These are phyloP conservation scores for Debaryomyces prosopidis DNA, from an alignment of 805 yeast species.

Conservation along the genomic window DNA sequence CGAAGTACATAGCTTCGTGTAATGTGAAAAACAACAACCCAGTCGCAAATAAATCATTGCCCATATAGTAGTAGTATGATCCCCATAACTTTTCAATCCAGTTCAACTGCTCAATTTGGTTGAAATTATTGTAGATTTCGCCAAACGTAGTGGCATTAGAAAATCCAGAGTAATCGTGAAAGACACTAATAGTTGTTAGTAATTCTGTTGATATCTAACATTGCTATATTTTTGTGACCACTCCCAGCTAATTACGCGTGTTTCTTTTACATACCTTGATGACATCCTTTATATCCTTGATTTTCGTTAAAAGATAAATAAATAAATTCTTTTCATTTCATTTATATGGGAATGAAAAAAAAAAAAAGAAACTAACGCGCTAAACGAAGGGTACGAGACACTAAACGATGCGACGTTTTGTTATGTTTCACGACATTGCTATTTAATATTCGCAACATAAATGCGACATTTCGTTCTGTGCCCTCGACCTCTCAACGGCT, in stretches of 20 bases:
- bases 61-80: conserved; percentile 54
- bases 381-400: conserved; percentile 8
- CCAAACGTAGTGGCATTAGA: conserved; percentile 28
- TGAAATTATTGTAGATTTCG: conserved; percentile 30
- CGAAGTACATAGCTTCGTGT: conserved; percentile 59
- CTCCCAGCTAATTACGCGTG: neutral
- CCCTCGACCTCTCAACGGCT: too few species aligned
- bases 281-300: neutral
- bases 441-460: too few species aligned
- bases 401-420: conserved; percentile 1
- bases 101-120: conserved; percentile 28
- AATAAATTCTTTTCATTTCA: neutral
- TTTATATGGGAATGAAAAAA: conserved; percentile 2
- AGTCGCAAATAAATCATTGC: conserved; percentile 57
- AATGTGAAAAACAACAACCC: conserved; percentile 55
- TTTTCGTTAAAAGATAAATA: neutral
- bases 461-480: too few species aligned
- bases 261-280: neutral
- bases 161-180: conserved; percentile 35
- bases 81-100: conserved; percentile 53
- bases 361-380: conserved; percentile 2
- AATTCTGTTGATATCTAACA: neutral
- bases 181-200: conserved; percentile 18
- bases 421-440: too few species aligned
- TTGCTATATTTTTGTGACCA: neutral